Base-by-base conservation (phyloP, 441 rosid genomes). In the Gossypium gossypioides region DNA sequence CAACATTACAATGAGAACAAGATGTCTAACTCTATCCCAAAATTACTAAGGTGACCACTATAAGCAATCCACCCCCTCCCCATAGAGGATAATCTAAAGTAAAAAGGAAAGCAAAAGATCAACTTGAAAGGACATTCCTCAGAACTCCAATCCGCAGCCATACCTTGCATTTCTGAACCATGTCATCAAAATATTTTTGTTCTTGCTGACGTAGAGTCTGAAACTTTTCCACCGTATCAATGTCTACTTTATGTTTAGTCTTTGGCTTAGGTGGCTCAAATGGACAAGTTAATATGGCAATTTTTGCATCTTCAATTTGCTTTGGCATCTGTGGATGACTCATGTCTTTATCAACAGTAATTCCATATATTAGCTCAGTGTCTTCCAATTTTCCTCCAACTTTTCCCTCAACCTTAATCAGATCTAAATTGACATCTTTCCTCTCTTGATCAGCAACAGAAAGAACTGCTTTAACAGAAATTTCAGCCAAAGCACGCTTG, bases 291-390 rank as follows among this genome's bases (percentile, higher is more conserved):
- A 93, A 80, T 74, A 96, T 93, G 72, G 98, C 97, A 87, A 93
- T 96, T 81, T 89, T 92, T 0, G 97, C 98, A 82, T 96, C 92
- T 81, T 89, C 86, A 81, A 93, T 91, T 62, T 63, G 80, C 83
- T 96, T 93, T 3, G 98, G 97, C 99, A 91, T 96, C 85, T 96
- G 98, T 0, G 96, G 99, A 83, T 93, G 98, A 79, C 97, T 93
- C 94, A 91, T 96, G 76, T 93, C 99, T 76, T 90, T 96, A 80
- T 91, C 97, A 72, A 96, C 83, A 59, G 89, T 52, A 68, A 96
- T 93, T 68, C 98, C 98, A 76, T 91, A 88, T 71, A 93, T 79
- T 55, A 93, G 86, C 79, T 96, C 97, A 3, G 97, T 90, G 70
- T 93, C 97, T 79, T 96, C 97, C 78, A 96, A 62, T 86, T 87